Conservation (phyloP, 2,329 filamentous ascomycete genomes). For the Pyrenochaeta sp. region DNA sequence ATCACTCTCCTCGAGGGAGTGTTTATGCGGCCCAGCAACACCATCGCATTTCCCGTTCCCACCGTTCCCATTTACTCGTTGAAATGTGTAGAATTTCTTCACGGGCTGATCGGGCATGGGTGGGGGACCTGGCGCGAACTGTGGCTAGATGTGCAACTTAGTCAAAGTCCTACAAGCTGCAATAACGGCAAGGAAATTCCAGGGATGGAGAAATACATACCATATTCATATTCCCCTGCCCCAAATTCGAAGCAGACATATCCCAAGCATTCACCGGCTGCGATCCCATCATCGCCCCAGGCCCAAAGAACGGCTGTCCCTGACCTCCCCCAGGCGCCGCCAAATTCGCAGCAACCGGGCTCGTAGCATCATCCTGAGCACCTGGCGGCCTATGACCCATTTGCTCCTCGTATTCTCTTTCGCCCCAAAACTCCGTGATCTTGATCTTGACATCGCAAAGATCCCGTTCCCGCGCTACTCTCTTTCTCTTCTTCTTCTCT, state of each 20-base stretch:
- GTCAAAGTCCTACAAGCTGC: too few relatives aligned
- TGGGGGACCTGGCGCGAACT: conserved; percentile 13
- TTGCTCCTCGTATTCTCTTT: conserved; percentile 49
- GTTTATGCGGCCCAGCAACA: conserved; percentile 75
- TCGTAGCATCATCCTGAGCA: conserved; percentile 14
- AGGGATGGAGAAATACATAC: too few relatives aligned
- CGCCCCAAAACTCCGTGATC: conserved; percentile 79
- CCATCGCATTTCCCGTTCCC: conserved; percentile 75
- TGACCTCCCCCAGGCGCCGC: conserved; percentile 11
- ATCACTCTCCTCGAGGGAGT: conserved; percentile 76
- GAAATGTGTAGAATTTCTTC: conserved; percentile 69
- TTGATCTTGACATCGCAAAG: conserved; percentile 90
- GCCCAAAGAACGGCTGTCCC: conserved; percentile 32
- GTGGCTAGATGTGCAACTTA: conserved; percentile 1
- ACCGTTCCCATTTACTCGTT: conserved; percentile 78
- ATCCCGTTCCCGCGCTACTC: conserved; percentile 75
- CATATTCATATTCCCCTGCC: conserved; percentile 22
- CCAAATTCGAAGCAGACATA: conserved; percentile 24
- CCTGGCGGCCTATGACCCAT: conserved; percentile 36
- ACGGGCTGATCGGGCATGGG: conserved; percentile 10
- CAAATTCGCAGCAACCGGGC: conserved; percentile 9
- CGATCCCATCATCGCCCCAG: conserved; percentile 19
- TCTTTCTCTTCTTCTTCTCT: conserved; percentile 82
- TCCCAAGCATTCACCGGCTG: conserved; percentile 31
- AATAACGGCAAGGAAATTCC: too few relatives aligned